Percentiles rank a stretch among this genome's conserved stretches.
Conservation (phyloP, 2,329 filamentous ascomycete species). For the Penicillium sp. region DNA sequence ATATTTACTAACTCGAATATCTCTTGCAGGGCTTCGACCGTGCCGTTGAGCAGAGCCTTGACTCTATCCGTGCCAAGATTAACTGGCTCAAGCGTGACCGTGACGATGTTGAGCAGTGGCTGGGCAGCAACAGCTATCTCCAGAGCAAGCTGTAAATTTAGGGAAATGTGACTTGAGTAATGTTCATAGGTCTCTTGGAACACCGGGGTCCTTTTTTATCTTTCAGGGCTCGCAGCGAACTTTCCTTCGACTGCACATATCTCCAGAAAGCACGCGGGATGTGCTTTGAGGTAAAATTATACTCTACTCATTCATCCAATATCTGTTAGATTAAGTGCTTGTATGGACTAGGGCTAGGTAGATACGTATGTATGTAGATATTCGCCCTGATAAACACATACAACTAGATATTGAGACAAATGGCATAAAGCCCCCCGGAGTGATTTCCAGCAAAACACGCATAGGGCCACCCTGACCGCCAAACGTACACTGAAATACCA, state of each 20-base stretch:
- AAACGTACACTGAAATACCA: not conserved
- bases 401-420: not conserved
- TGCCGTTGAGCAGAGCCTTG: slow-evolving; percentile 82
- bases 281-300: slow-evolving; percentile 1
- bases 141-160: slow-evolving; percentile 33
- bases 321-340: not conserved
- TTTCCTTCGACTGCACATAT: not conserved
- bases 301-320: slow-evolving; percentile 6
- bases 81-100: slow-evolving; percentile 75
- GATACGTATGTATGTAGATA: not conserved
- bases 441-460: not conserved
- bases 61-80: slow-evolving; percentile 79
- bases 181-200: not conserved
- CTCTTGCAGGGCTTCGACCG: slow-evolving; percentile 67
- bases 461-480: not conserved
- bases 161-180: not conserved
- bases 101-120: slow-evolving; percentile 71
- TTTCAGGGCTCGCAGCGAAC: not conserved
- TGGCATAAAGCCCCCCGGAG: not conserved
- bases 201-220: not conserved
- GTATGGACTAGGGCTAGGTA: not conserved
- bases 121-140: slow-evolving; percentile 64
- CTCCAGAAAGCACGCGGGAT: slow-evolving; percentile 4
- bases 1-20: slow-evolving; percentile 13
- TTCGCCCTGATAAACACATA: not conserved